Evolutionary conservation across 2,329 filamentous ascomycete species (phyloP), one percentile per base, ranked within the genome.

Genomic region (Malbranchea zuffiana): DNA sequence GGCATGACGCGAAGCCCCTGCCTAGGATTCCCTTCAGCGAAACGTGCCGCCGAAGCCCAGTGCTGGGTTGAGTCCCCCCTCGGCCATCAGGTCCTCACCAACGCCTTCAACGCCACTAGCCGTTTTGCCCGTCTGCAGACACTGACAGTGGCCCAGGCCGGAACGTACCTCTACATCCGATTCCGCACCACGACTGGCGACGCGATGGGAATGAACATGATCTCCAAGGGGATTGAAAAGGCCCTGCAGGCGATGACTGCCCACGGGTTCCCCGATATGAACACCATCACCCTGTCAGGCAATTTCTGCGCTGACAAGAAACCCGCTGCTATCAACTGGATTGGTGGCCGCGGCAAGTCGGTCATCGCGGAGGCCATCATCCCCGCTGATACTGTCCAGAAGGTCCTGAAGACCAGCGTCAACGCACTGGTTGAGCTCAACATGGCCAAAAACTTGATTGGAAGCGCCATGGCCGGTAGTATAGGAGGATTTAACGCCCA

Each of bases 181-280:
- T 96, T 98, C 76, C 94, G 93, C 73, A 94, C 90, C 1, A 95
- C 87, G 1, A 98, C 90, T 5, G 90, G 90, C 50, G 90, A 98
- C 56, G 90, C 90, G 43, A 98, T 98, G 90, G 90, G 90, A 45
- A 98, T 98, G 90, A 98, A 98, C 72, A 98, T 98, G 90, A 98
- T 98, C 46, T 95, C 87, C 48, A 98, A 98, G 71, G 90, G 90
- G 56, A 88, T 94, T 26, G 90, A 98, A 66, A 81, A 94, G 57
- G 87, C 90, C 3, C 74, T 98, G 6, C 73, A 73, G 37, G 75
- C 95, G 50, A 96, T 98, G 90, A 68, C 75, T 7, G 80, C 67
- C 24, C 86, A 95, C 46, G 87, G 88, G 24, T 98, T 96, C 54
- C 82, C 90, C 4, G 90, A 98, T 55, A 98, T 98, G 90, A 66